phyloP scores from a whole-genome alignment of 805 yeast genomes.

The Monosporozyma siamensis region DNA sequence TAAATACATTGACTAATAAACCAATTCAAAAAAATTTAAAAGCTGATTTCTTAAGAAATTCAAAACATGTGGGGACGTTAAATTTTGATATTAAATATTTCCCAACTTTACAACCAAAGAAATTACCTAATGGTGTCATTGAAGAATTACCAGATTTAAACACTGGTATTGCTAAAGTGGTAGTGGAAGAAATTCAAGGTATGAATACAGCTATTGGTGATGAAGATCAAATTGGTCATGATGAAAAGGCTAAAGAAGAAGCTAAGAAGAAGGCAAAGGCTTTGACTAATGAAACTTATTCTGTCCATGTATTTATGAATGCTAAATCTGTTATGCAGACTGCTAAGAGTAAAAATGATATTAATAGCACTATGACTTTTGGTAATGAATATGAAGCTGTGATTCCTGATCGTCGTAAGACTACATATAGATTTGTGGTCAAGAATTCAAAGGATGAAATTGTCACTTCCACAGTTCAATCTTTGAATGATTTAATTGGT shows the following conservation, averaged over 20 bases:
- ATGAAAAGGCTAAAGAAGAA: background rate
- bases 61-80: conserved; percentile 72
- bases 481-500: conserved; percentile 60
- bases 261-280: conserved; percentile 13
- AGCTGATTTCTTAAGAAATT: conserved; percentile 64
- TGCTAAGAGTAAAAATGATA: conserved; percentile 38
- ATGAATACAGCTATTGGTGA: conserved; percentile 13
- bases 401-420: conserved; percentile 58
- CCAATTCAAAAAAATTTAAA: conserved; percentile 40
- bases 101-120: conserved; percentile 58
- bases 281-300: conserved; percentile 50
- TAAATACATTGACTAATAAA: conserved; percentile 53
- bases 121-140: conserved; percentile 65
- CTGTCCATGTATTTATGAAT: conserved; percentile 62
- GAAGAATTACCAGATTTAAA: conserved; percentile 86
- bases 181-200: conserved; percentile 36
- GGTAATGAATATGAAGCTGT: conserved; percentile 55
- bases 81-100: conserved; percentile 61
- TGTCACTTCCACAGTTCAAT: conserved; percentile 50
- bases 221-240: background rate
- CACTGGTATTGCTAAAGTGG: conserved; percentile 71
- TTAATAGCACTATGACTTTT: conserved; percentile 61
- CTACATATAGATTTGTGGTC: conserved; percentile 58
- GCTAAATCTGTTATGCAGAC: conserved; percentile 53
- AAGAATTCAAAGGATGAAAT: conserved; percentile 50